A percentile compares a stretch with the other conserved stretches of the same genome.
Evolutionary conservation across 2,329 filamentous ascomycete species (phyloP).

Genomic region (Xylaria sp.): DNA sequence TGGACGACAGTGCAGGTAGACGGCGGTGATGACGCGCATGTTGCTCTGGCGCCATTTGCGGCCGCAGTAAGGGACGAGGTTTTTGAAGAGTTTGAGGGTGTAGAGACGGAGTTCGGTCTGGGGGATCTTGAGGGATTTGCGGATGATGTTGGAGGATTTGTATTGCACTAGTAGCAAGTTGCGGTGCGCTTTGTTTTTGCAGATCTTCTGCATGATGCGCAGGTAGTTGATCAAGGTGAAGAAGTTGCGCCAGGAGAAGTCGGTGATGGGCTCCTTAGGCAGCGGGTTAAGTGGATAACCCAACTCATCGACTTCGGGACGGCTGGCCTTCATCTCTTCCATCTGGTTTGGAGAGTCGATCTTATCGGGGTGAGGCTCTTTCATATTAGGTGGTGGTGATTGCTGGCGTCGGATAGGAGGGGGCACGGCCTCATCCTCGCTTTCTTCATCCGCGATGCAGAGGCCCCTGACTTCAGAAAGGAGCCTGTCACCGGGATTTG

Average conservation of each 20-base stretch:
- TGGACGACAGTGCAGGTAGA: constrained; percentile 88
- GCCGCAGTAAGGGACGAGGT: constrained; percentile 95
- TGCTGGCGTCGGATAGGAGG: constrained; percentile 69
- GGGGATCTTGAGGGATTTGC: constrained; percentile 85
- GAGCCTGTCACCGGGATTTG: constrained; percentile 29
- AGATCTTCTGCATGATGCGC: constrained; percentile 95
- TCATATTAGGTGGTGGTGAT: constrained; percentile 40
- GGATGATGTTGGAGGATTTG: constrained; percentile 87
- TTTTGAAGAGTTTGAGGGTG: constrained; percentile 97
- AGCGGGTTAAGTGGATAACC: constrained; percentile 70
- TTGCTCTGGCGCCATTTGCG: constrained; percentile 97
- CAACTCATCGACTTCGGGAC: constrained; percentile 74
- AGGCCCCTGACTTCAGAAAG: constrained; percentile 29
- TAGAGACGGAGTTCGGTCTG: constrained; percentile 84
- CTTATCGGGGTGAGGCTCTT: constrained; percentile 7
- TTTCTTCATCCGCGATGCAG: constrained; percentile 41
- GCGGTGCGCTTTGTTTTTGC: constrained; percentile 90
- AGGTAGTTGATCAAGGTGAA: constrained; percentile 93
- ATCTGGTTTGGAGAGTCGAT: no score
- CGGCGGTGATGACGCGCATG: constrained; percentile 97
- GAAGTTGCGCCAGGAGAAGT: constrained; percentile 90
- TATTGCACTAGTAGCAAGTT: constrained; percentile 92
- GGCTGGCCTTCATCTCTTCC: constrained; percentile 33
- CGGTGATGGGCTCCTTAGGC: constrained; percentile 72
- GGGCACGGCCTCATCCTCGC: constrained; percentile 74